These are phyloP conservation scores for Citrus cavaleriei DNA, from an alignment of 345 rosid species.

Conservation along the genomic window DNA sequence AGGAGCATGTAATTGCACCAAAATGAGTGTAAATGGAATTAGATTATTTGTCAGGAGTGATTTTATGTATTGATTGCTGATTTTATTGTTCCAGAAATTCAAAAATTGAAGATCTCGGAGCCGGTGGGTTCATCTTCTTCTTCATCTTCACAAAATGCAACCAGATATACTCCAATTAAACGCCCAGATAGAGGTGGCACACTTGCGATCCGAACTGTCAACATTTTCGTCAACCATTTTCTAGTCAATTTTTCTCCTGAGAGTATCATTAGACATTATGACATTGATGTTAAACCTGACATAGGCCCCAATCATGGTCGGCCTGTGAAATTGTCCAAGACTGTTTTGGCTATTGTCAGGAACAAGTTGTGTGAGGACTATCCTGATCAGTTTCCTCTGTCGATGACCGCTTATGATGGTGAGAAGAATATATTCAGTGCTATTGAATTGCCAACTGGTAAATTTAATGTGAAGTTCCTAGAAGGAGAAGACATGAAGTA, in stretches of 20 bases:
- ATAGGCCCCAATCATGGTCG: conserved; percentile 21
- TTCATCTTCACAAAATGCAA: not conserved
- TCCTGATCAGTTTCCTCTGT: conserved; percentile 39
- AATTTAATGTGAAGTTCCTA: conserved; percentile 35
- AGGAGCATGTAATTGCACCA: not conserved
- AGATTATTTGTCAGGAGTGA: not conserved
- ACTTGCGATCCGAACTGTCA: conserved; percentile 27
- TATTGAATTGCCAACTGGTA: conserved; percentile 45
- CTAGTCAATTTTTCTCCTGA: conserved; percentile 46
- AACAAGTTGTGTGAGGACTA: conserved; percentile 47
- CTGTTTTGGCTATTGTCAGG: conserved; percentile 40
- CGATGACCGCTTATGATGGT: conserved; percentile 78
- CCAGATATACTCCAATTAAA: conserved; percentile 28
- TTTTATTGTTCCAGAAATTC: conserved; percentile 14
- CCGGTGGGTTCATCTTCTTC: conserved; percentile 10
- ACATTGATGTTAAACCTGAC: conserved; percentile 53
- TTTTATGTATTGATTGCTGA: not conserved
- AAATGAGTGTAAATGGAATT: not conserved
- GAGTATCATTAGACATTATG: conserved; percentile 53
- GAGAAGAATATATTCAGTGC: conserved; percentile 84
- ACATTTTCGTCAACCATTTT: conserved; percentile 64
- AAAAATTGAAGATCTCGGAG: conserved; percentile 15
- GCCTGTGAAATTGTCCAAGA: conserved; percentile 40
- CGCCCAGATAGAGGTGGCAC: conserved; percentile 74
- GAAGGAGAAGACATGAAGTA: conserved; percentile 41